A percentile compares a stretch with the other conserved stretches of the same genome.
Evolutionary conservation across 768 basidiomycete species (phyloP).

Genomic region (Phaeotremella fagi): DNA sequence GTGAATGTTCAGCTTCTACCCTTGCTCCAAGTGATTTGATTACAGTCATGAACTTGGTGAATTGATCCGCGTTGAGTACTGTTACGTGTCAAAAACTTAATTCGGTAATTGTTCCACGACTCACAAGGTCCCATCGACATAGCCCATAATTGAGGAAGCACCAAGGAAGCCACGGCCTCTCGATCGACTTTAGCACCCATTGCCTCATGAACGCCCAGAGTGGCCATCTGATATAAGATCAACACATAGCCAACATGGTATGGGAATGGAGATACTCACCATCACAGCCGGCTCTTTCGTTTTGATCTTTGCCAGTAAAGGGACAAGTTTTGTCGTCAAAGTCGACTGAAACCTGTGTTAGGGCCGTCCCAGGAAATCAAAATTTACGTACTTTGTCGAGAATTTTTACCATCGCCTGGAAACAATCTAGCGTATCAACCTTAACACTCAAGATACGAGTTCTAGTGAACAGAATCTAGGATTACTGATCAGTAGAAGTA

Average conservation of each 20-base stretch:
- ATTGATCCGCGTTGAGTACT: conserved; percentile 60
- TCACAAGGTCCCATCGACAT: conserved; percentile 94
- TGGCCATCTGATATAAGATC: conserved; percentile 62
- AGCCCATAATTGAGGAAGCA: conserved; percentile 86
- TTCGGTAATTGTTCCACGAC: conserved; percentile 49
- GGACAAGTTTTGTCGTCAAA: conserved; percentile 91
- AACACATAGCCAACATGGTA: not conserved
- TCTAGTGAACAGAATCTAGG: conserved; percentile 83
- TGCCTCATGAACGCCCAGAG: conserved; percentile 82
- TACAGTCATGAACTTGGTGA: conserved; percentile 78
- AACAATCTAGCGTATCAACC: conserved; percentile 54
- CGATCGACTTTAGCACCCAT: conserved; percentile 94
- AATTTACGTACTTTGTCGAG: conserved; percentile 38
- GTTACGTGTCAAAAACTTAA: not conserved
- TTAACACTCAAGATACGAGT: conserved; percentile 86
- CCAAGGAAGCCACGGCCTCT: conserved; percentile 81
- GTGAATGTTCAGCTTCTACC: conserved; percentile 86
- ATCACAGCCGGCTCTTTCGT: conserved; percentile 95
- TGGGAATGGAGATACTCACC: conserved; percentile 51
- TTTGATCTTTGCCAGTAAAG: conserved; percentile 85
- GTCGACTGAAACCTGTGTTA: conserved; percentile 50
- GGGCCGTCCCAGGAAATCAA: not conserved
- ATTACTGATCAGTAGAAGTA: conserved; percentile 9
- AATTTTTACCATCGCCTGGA: conserved; percentile 46
- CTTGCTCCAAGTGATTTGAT: conserved; percentile 60